Percentiles rank a stretch among this genome's conserved stretches.
phyloP scores from a whole-genome alignment of 768 basidiomycete genomes.

The Phaffia tasmanica region DNA sequence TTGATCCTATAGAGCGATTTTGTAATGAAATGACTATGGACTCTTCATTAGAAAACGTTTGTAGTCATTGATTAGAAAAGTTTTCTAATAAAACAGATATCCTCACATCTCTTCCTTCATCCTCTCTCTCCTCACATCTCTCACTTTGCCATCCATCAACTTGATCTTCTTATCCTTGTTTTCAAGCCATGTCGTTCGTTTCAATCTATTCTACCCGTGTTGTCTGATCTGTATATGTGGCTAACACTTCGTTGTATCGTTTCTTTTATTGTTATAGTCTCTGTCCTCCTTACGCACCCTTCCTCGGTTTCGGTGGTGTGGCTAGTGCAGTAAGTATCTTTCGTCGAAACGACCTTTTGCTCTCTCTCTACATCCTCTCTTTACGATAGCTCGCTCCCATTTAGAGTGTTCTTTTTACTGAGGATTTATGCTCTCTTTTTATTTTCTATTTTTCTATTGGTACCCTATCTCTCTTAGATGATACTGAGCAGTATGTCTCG shows the following conservation, averaged over 20 bases:
- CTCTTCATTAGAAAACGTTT: no score
- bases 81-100: no score
- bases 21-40: no score
- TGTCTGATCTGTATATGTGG: constrained; percentile 13
- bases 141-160: constrained; percentile 11
- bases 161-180: constrained; percentile 4
- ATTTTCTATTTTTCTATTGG: no score
- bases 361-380: neutral
- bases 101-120: no score
- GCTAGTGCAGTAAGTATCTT: neutral
- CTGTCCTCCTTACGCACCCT: constrained; percentile 24
- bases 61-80: no score
- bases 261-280: neutral
- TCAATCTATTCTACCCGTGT: constrained; percentile 3
- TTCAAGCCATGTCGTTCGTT: constrained; percentile 9
- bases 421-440: neutral
- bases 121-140: no score
- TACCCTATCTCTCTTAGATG: constrained; percentile 57
- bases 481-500: constrained; percentile 70
- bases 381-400: neutral
- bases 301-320: neutral
- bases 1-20: no score
- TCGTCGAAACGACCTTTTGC: neutral
- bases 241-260: neutral
- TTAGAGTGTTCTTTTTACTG: neutral